Percentiles rank a stretch among this genome's conserved stretches.
Conservation (phyloP, 768 basidiomycete genomes). For the Hydnum rufescens region DNA sequence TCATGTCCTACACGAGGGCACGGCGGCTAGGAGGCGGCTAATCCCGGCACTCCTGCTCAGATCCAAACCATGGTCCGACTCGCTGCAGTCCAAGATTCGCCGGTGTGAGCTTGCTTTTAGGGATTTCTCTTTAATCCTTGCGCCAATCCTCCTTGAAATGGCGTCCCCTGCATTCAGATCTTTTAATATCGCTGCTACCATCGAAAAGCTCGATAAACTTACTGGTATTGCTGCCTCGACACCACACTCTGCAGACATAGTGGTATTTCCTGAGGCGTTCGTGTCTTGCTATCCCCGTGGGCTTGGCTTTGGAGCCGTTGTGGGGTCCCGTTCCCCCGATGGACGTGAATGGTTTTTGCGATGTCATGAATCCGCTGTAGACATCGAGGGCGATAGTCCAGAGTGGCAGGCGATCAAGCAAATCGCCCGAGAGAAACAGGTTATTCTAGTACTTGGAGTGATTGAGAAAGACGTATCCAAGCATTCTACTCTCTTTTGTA, state of each 20-base stretch:
- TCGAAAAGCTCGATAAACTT: no score
- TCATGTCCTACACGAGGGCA: no score
- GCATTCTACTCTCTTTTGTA: slow-evolving; percentile 45
- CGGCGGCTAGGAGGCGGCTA: no score
- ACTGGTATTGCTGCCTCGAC: background rate
- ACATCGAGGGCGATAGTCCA: slow-evolving; percentile 30
- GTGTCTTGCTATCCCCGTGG: background rate
- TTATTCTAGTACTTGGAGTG: slow-evolving; percentile 39
- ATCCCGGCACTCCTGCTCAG: no score
- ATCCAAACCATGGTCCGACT: background rate
- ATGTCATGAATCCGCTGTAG: slow-evolving; percentile 35
- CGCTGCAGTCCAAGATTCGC: background rate
- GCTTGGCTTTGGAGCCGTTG: slow-evolving; percentile 24
- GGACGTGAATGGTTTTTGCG: slow-evolving; percentile 40
- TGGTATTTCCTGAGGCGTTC: background rate
- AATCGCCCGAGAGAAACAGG: slow-evolving; percentile 27
- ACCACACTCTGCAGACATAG: background rate
- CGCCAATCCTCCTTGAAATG: no score
- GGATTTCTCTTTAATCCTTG: background rate
- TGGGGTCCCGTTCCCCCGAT: slow-evolving; percentile 29
- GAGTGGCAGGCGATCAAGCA: slow-evolving; percentile 28
- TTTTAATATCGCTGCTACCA: no score
- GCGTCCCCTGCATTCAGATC: no score
- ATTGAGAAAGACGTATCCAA: slow-evolving; percentile 30
- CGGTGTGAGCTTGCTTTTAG: background rate